phyloP scores from a whole-genome alignment of 441 rosid species.

The Eruca vesicaria region DNA sequence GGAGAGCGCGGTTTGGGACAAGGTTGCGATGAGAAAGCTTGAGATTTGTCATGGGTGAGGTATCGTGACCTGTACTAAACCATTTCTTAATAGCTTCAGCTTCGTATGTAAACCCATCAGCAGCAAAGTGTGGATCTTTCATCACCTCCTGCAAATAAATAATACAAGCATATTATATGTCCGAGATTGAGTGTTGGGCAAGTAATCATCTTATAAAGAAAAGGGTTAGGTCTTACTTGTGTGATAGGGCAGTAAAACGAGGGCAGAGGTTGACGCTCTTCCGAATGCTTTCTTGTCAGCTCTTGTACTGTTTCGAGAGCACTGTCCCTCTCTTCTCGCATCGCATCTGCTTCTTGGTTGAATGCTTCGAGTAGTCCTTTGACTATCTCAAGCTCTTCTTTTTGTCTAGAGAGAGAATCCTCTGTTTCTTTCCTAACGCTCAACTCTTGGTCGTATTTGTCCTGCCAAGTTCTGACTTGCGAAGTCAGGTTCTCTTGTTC shows the following conservation, averaged over 20 bases:
- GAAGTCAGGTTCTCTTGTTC: conserved; percentile 15
- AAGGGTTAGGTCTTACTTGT: conserved; percentile 59
- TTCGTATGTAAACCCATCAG: not conserved
- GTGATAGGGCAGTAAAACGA: conserved; percentile 80
- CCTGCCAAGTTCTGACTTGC: conserved; percentile 18
- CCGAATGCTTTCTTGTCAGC: conserved; percentile 50
- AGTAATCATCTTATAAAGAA: not conserved
- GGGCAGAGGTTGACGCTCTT: conserved; percentile 56
- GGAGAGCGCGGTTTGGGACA: conserved; percentile 29
- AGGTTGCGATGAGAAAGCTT: conserved; percentile 10
- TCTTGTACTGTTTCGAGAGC: conserved; percentile 75
- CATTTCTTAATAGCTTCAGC: conserved; percentile 12
- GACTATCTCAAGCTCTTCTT: conserved; percentile 6
- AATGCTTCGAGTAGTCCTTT: conserved; percentile 8
- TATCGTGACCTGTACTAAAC: conserved; percentile 16
- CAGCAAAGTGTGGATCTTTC: not conserved
- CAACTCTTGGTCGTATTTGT: conserved; percentile 4
- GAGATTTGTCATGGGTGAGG: conserved; percentile 30
- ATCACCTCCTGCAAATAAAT: not conserved
- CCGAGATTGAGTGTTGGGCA: conserved; percentile 14
- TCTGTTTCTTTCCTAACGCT: conserved; percentile 22
- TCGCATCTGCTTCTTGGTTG: conserved; percentile 7
- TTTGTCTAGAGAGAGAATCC: not conserved
- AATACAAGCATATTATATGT: too few relatives aligned
- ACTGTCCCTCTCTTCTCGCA: conserved; percentile 64